Evolutionary conservation across 176 grass and related monocot genomes (phyloP), one percentile per base, ranked within the genome.

Genomic region (Avena eriantha): DNA sequence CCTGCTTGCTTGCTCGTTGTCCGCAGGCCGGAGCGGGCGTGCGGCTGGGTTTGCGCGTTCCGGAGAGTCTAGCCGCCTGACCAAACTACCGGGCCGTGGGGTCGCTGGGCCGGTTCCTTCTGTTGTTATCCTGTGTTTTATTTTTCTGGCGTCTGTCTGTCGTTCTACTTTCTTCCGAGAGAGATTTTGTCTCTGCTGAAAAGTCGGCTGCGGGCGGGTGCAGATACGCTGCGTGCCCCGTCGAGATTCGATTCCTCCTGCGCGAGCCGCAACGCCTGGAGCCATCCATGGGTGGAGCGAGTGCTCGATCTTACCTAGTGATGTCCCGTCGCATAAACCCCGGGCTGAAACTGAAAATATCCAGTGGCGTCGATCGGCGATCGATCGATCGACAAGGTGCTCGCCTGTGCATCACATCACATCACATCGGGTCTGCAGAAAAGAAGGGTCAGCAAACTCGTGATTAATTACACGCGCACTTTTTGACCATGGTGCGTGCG

Each of bases 311-410:
- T 10, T 7, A 41, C 18, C 14, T 16, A 86, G 84, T 86, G 85
- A 35, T 80, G 85, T 86, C 85, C 85, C 77, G 31, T 86, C 85
- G 76, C 74, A 86, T 24, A 23, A 82, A 82, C 47, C 31, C 18
- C 64, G 31, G 45, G 19, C 1, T 13, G 19, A 56, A 77, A 57
- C 1, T 13, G 19, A 56, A 77, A 57, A 39, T 18, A 39, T 3
- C 11, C 46, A 33, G 18, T 55, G 10, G 10, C 51, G 22, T 8
- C 0, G 36, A 56, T 33, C 26, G 13, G 49, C 49, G 29, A 29
- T 29, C 29, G 29, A 29, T 29, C 29, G 29, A 69, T 67, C 76
- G 76, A 80, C 85, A 80, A 80, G 54, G 55, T 8, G 58, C 26
- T 65, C 29, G 41, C 39, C 48, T 76, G 47, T 53, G 10, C 76